Base-by-base conservation (phyloP, 768 basidiomycete species). In the Hygrophoropsis aurantiaca region DNA sequence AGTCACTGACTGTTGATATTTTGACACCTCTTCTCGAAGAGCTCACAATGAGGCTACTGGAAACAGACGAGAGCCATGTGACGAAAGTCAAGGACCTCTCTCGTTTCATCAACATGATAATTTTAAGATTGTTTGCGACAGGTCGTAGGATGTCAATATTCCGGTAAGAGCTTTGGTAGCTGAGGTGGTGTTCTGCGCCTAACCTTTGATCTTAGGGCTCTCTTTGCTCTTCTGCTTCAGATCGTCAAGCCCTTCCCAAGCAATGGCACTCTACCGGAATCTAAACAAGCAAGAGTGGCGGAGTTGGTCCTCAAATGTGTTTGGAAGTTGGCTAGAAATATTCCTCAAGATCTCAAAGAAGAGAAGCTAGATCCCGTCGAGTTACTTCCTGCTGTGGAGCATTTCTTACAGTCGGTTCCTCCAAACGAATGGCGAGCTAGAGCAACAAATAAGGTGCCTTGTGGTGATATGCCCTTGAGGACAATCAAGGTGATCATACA, bases 401-500 rank as follows among this genome's bases (percentile, higher is more conserved):
- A 90, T 51, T 98, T 99, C 70, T 66, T 98, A 40, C 87, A 93
- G 60, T 90, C 87, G 1, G 85, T 98, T 23, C 88, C 92, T 38
- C 97, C 97, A 1, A 94, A 93, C 51, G 94, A 97, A 66, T 99
- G 94, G 92, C 83, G 95, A 43, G 85, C 89, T 11, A 77, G 97
- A 52, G 90, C 92, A 9, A 86, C 85, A 1, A 93, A 90, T 61
- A 88, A 87, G 53, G 82, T 98, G 2, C 94, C 97, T 3, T 88
- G 94, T 60, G 94, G 94, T 20, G 97, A 99, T 59, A 94, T 98
- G 94, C 97, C 97, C 2, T 68, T 99, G 48, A 77, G 97, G 51
- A 98, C 97, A 2, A 90, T 98, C 66, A 99, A 99, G 74, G 94
- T 97, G 34, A 91, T 99, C 57, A 90, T 99, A 27, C 97, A 98